Conservation (phyloP, 805 yeast genomes). For the Starmerella floricola region DNA sequence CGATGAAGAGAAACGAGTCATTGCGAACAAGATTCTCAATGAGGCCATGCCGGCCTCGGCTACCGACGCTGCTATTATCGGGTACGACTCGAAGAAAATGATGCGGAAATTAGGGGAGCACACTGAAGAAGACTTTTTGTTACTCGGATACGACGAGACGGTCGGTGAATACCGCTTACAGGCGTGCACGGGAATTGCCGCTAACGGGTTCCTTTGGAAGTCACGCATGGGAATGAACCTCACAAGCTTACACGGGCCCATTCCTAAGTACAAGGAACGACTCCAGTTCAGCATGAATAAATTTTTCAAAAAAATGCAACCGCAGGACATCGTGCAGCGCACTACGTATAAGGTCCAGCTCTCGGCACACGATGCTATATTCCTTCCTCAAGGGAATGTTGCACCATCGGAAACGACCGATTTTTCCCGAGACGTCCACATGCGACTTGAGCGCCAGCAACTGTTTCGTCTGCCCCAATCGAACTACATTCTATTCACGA, state of each 20-base stretch:
- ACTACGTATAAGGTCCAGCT: conserved; percentile 59
- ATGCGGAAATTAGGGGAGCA: conserved; percentile 22
- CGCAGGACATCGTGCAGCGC: conserved; percentile 46
- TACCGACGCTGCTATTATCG: background rate
- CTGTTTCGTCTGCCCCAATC: conserved; percentile 43
- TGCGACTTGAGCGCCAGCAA: conserved; percentile 50
- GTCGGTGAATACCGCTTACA: conserved; percentile 36
- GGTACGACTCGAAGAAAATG: conserved; percentile 1
- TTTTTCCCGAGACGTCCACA: conserved; percentile 34
- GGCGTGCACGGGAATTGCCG: conserved; percentile 49
- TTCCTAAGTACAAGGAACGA: conserved; percentile 50
- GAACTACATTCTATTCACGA: conserved; percentile 38
- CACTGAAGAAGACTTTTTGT: conserved; percentile 53
- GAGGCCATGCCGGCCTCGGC: conserved; percentile 8
- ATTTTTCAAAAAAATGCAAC: conserved; percentile 46
- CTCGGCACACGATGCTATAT: conserved; percentile 37
- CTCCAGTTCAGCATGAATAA: conserved; percentile 53
- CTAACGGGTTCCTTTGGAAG: conserved; percentile 62
- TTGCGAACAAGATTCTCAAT: conserved; percentile 9
- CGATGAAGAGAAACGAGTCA: conserved; percentile 13
- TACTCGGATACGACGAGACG: conserved; percentile 38
- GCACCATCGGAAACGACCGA: conserved; percentile 28
- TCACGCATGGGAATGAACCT: conserved; percentile 42
- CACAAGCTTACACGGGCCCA: conserved; percentile 55
- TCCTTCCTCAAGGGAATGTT: conserved; percentile 38